phyloP scores from a whole-genome alignment of 2,329 filamentous ascomycete genomes.

The Colletotrichum caudatum region DNA sequence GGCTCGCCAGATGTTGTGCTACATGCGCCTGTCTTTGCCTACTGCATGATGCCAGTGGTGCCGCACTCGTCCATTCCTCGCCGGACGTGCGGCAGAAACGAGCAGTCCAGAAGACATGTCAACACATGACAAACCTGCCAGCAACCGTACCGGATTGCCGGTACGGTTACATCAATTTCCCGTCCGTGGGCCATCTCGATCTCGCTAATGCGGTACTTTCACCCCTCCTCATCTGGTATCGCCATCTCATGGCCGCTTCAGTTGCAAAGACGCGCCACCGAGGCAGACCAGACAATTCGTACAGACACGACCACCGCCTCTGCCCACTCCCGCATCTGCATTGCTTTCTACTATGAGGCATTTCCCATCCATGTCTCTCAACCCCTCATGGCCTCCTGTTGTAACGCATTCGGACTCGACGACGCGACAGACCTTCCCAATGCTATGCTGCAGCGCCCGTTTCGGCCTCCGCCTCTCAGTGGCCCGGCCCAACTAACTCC shows the following conservation, averaged over 20 bases:
- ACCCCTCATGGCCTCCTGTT: conserved; percentile 27
- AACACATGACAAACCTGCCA: conserved; percentile 38
- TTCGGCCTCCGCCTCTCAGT: conserved; percentile 19
- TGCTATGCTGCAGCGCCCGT: conserved; percentile 35
- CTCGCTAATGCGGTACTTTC: conserved; percentile 34
- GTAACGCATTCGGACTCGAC: conserved; percentile 14
- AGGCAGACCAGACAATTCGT: conserved; percentile 15
- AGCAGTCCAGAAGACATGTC: conserved; percentile 21
- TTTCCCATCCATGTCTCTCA: conserved; percentile 40
- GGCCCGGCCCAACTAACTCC: conserved; percentile 18
- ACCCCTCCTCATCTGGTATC: neutral
- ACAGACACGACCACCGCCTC: conserved; percentile 34
- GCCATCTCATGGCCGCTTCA: conserved; percentile 7
- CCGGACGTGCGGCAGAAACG: conserved; percentile 18
- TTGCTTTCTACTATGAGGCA: conserved; percentile 39
- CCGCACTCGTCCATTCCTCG: conserved; percentile 5
- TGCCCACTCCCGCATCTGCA: conserved; percentile 25
- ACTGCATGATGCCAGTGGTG: neutral
- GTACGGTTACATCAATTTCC: conserved; percentile 35
- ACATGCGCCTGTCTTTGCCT: neutral
- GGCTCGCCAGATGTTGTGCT: neutral
- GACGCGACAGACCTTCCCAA: conserved; percentile 22
- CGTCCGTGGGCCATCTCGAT: conserved; percentile 18
- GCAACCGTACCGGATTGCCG: conserved; percentile 31
- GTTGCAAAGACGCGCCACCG: conserved; percentile 8